These are phyloP conservation scores for Pestalotiopsis sp. DNA, from an alignment of 2,329 filamentous ascomycete species.

Conservation along the genomic window DNA sequence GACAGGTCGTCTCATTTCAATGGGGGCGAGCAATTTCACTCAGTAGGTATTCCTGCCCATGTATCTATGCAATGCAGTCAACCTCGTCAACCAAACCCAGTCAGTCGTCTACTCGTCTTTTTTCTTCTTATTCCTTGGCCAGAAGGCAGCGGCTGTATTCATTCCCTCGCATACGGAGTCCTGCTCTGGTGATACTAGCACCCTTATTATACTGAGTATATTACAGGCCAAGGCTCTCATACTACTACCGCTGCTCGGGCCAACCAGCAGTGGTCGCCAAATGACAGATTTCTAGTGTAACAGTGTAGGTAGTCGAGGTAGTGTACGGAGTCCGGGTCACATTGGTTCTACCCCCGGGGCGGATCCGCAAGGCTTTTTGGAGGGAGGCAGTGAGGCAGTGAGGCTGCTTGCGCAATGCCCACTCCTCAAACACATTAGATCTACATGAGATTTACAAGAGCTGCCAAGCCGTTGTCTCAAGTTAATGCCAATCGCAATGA, in stretches of 20 bases:
- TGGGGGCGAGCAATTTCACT: conserved; percentile 18
- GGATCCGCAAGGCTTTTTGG: conserved; percentile 3
- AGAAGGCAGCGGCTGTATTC: background rate
- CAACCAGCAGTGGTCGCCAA: background rate
- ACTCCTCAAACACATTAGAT: conserved; percentile 11
- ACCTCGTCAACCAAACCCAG: background rate
- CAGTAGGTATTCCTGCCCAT: background rate
- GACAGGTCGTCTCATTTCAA: conserved; percentile 28
- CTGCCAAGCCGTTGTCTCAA: conserved; percentile 25
- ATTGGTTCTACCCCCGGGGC: background rate
- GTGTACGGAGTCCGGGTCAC: background rate
- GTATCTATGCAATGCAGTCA: background rate
- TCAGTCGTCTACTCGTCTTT: background rate
- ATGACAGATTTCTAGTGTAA: background rate
- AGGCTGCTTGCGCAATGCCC: conserved; percentile 8
- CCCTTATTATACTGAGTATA: background rate
- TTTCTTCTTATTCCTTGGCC: background rate
- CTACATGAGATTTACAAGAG: conserved; percentile 19
- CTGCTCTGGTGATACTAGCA: too few relatives aligned
- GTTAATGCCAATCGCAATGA: conserved; percentile 21
- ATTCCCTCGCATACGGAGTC: too few relatives aligned
- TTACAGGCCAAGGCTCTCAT: background rate
- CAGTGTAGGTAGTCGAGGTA: too few relatives aligned
- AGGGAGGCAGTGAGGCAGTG: background rate
- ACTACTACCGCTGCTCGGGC: background rate